These are phyloP conservation scores for Sphaerosporella brunnea DNA, from an alignment of 495 filamentous ascomycete species.

Conservation along the genomic window DNA sequence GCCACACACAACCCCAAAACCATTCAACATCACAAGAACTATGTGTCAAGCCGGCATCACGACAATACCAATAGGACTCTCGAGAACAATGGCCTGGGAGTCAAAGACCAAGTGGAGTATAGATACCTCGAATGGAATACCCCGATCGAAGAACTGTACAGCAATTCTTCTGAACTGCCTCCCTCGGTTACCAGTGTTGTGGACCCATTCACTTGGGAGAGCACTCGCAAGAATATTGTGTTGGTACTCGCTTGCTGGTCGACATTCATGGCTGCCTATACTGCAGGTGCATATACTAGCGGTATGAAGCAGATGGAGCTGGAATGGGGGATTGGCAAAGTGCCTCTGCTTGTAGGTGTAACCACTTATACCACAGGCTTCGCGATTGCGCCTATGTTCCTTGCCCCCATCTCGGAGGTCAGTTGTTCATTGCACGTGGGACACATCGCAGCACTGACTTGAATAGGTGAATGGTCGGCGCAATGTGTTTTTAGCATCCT, in stretches of 20 bases:
- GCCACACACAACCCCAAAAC: not conserved
- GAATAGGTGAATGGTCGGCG: slow-evolving; percentile 40
- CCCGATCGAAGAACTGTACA: slow-evolving; percentile 7
- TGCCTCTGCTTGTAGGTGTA: slow-evolving; percentile 57
- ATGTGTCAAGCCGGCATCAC: not conserved
- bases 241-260: slow-evolving; percentile 58
- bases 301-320: slow-evolving; percentile 42
- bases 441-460: not conserved
- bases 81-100: not conserved
- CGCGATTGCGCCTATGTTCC: slow-evolving; percentile 68
- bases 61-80: not conserved
- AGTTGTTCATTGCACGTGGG: slow-evolving; percentile 21
- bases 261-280: slow-evolving; percentile 63
- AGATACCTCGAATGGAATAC: slow-evolving; percentile 23
- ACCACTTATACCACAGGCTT: slow-evolving; percentile 74
- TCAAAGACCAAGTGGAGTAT: not conserved
- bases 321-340: slow-evolving; percentile 43
- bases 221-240: slow-evolving; percentile 26
- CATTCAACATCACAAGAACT: not conserved
- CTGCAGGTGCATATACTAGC: slow-evolving; percentile 63
- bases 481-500: slow-evolving; percentile 61
- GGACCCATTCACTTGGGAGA: not conserved
- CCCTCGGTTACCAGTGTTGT: slow-evolving; percentile 4
- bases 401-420: slow-evolving; percentile 82
- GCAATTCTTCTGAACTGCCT: slow-evolving; percentile 14